Evolutionary conservation across 2,329 filamentous ascomycete genomes (phyloP).

Genomic region (Daldinia sp.): DNA sequence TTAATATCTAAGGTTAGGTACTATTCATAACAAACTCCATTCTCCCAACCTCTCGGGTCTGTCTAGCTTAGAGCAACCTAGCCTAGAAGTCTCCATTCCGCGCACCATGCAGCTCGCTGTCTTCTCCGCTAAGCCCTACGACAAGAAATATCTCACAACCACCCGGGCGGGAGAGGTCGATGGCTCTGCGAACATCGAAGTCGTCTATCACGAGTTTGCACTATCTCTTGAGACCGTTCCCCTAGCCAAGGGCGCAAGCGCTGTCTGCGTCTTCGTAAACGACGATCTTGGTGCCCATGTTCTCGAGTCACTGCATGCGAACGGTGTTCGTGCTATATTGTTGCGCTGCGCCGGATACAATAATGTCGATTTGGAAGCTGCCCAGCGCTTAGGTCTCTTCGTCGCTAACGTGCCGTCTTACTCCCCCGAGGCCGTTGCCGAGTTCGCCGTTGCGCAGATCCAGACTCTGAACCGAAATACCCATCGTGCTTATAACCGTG

Average conservation of each 20-base stretch:
- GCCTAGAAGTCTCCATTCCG: neutral
- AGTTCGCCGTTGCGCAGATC: slow-evolving; percentile 73
- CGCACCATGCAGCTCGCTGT: slow-evolving; percentile 60
- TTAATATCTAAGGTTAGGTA: too few species aligned
- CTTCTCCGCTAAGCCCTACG: slow-evolving; percentile 72
- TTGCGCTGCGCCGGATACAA: slow-evolving; percentile 75
- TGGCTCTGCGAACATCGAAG: slow-evolving; percentile 52
- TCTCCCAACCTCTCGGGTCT: too few species aligned
- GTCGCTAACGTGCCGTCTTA: slow-evolving; percentile 74
- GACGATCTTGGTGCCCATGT: slow-evolving; percentile 63
- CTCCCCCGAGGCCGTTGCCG: slow-evolving; percentile 73
- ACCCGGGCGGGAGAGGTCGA: slow-evolving; percentile 49
- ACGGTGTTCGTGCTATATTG: slow-evolving; percentile 65
- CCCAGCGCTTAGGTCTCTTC: slow-evolving; percentile 63
- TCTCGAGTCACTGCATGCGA: slow-evolving; percentile 57
- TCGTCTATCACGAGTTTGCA: slow-evolving; percentile 66
- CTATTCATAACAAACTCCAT: too few species aligned
- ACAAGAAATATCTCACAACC: slow-evolving; percentile 61
- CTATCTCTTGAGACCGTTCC: slow-evolving; percentile 64
- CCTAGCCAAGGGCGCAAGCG: slow-evolving; percentile 60
- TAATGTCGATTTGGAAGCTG: slow-evolving; percentile 68
- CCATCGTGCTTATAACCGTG: slow-evolving; percentile 72
- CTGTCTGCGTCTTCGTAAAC: slow-evolving; percentile 75
- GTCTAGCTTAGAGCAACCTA: neutral
- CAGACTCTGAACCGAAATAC: slow-evolving; percentile 74